Evolutionary conservation across 2,329 filamentous ascomycete species (phyloP).

Genomic region (Periconia digitata): DNA sequence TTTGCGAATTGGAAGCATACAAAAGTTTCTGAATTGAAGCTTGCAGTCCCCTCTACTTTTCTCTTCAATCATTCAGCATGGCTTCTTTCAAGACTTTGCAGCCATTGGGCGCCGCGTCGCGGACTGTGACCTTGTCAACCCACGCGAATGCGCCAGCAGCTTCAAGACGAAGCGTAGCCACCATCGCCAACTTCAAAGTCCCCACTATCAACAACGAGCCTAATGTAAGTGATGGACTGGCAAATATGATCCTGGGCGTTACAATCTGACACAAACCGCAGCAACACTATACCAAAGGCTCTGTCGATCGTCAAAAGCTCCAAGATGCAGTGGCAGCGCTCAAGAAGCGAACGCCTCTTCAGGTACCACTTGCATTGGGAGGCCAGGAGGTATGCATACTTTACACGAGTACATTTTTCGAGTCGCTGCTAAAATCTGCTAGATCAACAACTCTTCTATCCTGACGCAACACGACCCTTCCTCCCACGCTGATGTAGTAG

Average conservation of each 20-base stretch:
- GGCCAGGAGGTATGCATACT: constrained; percentile 69
- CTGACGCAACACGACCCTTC: constrained; percentile 80
- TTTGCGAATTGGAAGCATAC: constrained; percentile 9
- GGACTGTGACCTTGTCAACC: constrained; percentile 25
- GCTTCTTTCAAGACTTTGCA: constrained; percentile 35
- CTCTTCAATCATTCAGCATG: constrained; percentile 22
- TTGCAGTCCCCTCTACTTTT: background rate
- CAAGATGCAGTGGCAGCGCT: constrained; percentile 71
- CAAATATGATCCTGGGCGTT: background rate
- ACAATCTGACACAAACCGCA: constrained; percentile 42
- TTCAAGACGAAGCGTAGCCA: constrained; percentile 48
- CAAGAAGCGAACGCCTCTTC: constrained; percentile 68
- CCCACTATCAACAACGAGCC: constrained; percentile 89
- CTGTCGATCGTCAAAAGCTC: constrained; percentile 74
- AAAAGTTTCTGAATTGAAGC: constrained; percentile 6
- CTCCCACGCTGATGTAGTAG: constrained; percentile 73
- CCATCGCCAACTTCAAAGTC: constrained; percentile 82
- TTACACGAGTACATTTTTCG: background rate
- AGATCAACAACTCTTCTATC: constrained; percentile 68
- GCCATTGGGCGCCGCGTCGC: constrained; percentile 31
- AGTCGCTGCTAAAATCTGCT: constrained; percentile 12
- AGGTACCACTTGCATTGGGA: constrained; percentile 80
- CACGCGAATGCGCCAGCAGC: constrained; percentile 24
- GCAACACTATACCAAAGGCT: constrained; percentile 88
- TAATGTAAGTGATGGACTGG: constrained; percentile 65